Evolutionary conservation across 2,329 filamentous ascomycete species (phyloP).

Genomic region (Orbilia javanica): DNA sequence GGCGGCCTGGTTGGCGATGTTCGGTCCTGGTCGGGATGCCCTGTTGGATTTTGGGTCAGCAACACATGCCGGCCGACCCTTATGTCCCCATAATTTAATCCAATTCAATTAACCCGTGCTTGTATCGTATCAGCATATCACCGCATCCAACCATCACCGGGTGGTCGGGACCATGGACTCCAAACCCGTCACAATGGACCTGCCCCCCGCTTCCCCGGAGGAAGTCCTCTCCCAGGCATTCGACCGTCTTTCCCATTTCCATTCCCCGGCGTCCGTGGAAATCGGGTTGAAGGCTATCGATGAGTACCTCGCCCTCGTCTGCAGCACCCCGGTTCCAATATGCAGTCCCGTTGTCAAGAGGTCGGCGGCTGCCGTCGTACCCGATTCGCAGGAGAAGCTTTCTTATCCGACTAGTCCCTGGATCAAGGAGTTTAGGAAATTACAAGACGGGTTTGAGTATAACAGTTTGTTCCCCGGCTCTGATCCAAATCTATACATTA

Average conservation of each 20-base stretch:
- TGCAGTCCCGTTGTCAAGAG: not conserved
- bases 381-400: not conserved
- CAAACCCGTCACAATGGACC: conserved; percentile 39
- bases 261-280: conserved; percentile 65
- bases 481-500: too few species aligned
- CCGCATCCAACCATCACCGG: not conserved
- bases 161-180: not conserved
- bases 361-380: not conserved
- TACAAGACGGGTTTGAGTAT: conserved; percentile 98
- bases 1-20: not conserved
- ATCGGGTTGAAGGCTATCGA: conserved; percentile 64
- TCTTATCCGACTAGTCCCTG: conserved; percentile 80
- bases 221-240: conserved; percentile 62
- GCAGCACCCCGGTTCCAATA: conserved; percentile 61
- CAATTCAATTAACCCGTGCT: too few species aligned
- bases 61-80: too few species aligned
- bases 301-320: conserved; percentile 73
- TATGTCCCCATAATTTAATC: too few species aligned
- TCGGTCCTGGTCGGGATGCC: too few species aligned
- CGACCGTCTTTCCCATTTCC: conserved; percentile 63
- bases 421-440: conserved; percentile 93
- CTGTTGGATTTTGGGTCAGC: not conserved
- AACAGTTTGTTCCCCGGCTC: conserved; percentile 78
- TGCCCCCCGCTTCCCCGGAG: conserved; percentile 52
- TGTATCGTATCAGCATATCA: too few species aligned